Conservation (phyloP, 2,329 filamentous ascomycete genomes). For the Colletotrichum costaricense region DNA sequence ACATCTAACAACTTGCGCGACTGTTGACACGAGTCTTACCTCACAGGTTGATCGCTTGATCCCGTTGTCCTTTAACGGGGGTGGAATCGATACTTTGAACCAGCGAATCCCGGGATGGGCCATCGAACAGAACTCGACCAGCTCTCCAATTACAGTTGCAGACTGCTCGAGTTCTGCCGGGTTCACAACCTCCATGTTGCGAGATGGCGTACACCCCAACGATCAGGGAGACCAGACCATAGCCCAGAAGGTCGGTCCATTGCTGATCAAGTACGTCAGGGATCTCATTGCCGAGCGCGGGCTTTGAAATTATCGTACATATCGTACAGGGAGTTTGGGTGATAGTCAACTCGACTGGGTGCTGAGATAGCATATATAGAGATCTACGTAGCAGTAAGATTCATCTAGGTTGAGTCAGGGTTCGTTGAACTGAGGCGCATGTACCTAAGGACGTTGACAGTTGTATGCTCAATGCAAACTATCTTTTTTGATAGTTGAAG, state of each 20-base stretch:
- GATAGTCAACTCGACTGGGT: background rate
- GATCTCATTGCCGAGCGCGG: conserved; percentile 20
- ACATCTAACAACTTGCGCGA: background rate
- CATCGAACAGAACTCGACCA: conserved; percentile 44
- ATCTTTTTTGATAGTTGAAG: too few relatives aligned
- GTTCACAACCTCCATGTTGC: conserved; percentile 45
- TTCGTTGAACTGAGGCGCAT: too few relatives aligned
- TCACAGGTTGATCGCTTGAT: conserved; percentile 52
- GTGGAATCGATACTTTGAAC: conserved; percentile 47
- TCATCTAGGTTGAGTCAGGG: too few relatives aligned
- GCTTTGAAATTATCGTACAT: background rate
- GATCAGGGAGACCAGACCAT: conserved; percentile 48
- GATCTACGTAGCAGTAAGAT: too few relatives aligned
- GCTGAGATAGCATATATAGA: background rate
- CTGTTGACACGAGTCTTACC: background rate
- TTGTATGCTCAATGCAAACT: too few relatives aligned
- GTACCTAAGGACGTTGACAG: too few relatives aligned
- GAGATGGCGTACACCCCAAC: conserved; percentile 55
- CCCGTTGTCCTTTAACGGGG: conserved; percentile 46
- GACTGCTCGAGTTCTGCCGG: conserved; percentile 50
- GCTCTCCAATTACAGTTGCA: conserved; percentile 52
- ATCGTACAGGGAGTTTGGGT: background rate
- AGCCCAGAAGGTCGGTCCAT: conserved; percentile 44
- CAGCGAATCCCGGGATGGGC: conserved; percentile 52
- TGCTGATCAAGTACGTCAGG: conserved; percentile 47